Base-by-base conservation (phyloP, 2,329 filamentous ascomycete species). In the Microdochium trichocladiopsis region DNA sequence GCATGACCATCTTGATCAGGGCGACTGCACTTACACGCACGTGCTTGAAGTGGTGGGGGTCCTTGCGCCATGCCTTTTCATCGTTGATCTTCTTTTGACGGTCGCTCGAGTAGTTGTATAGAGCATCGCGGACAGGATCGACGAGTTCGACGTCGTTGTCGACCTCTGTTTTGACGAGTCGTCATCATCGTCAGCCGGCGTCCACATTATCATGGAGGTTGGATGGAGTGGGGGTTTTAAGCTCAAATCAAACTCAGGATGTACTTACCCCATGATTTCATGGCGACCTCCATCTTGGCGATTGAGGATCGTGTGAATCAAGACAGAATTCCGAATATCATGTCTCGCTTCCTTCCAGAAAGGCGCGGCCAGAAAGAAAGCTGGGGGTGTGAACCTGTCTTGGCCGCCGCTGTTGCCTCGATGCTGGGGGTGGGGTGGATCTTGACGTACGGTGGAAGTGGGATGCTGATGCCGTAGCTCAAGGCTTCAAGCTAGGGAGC, bases 1-100 rank as follows among this genome's bases (percentile, higher is more conserved):
- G 94, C 89, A 96, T 97, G 58, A 95, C 90, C 94, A 99, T 99
- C 74, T 99, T 99, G 61, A 97, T 82, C 54, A 99, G 82, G 4
- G 94, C 94, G 12, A 96, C 86, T 53, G 94, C 91, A 50, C 90
- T 95, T 71, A 99, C 93, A 63, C 92, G 90, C 48, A 97, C 90
- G 51, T 88, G 81, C 68, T 93, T 95, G 81, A 97, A 99, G 76
- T 96, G 86, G 69, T 90, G 80, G 0, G 87, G 86, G 65, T 96
- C 85, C 48, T 75, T 76, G 49, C 74, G 75, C 94, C 94, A 97
- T 55, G 92, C 91, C 51, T 80, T 80, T 22, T 78, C 74, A 11
- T 78, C 72, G 56, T 78, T 79, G 58, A 88, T 79, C 36, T 77
- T 72, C 64, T 87, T 88, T 62, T 94, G 87, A 45, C 82, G 80